Evolutionary conservation across 805 yeast genomes (phyloP).

Genomic region (Clavispora fructus): DNA sequence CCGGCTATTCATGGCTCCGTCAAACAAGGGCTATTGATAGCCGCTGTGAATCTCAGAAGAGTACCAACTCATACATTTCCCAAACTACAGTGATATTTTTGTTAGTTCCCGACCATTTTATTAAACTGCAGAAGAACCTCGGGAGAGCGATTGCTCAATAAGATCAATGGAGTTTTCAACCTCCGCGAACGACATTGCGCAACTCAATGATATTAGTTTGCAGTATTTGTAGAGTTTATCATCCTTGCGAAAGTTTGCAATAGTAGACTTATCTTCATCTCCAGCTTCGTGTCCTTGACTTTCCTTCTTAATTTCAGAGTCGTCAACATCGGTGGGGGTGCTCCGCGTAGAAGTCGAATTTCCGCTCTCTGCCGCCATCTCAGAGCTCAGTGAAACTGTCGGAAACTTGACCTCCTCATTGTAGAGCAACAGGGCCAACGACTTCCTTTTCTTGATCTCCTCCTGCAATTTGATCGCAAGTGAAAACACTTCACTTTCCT

Average conservation of each 20-base stretch:
- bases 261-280: conserved; percentile 10
- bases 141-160: conserved; percentile 32
- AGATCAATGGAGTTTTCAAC: conserved; percentile 39
- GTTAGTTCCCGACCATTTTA: not conserved
- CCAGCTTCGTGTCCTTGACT: not conserved
- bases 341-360: not conserved
- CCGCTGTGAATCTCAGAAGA: too few relatives aligned
- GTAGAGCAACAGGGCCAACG: conserved; percentile 15
- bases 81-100: not conserved
- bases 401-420: conserved; percentile 20
- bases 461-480: conserved; percentile 23
- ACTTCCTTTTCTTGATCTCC: conserved; percentile 20
- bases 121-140: not conserved
- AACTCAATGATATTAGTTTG: conserved; percentile 35
- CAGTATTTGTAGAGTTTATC: conserved; percentile 37
- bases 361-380: conserved; percentile 16
- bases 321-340: conserved; percentile 7
- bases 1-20: not conserved
- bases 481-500: not conserved
- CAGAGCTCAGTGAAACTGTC: conserved; percentile 6
- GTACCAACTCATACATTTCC: too few relatives aligned
- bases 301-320: conserved; percentile 11
- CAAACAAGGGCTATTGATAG: not conserved
- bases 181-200: conserved; percentile 37
- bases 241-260: conserved; percentile 22